These are phyloP conservation scores for Rhizopus sp. DNA, from an alignment of 371 early-diverging fungal genomes.

Conservation along the genomic window DNA sequence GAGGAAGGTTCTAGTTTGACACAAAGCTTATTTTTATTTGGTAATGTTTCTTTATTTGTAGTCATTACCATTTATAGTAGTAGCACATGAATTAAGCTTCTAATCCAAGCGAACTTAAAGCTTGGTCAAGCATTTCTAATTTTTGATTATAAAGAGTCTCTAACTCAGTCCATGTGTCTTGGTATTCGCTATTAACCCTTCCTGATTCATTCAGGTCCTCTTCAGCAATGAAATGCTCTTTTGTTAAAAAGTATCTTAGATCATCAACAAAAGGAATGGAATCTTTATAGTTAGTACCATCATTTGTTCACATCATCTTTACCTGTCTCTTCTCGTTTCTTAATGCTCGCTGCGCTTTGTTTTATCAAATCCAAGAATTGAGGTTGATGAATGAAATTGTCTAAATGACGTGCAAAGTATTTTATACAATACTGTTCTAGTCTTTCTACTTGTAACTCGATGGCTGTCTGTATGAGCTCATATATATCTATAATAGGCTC, in stretches of 20 bases:
- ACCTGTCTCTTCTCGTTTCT: slow-evolving; percentile 40
- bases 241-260: slow-evolving; percentile 37
- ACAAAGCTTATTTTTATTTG: no score
- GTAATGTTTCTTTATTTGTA: no score
- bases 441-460: slow-evolving; percentile 34
- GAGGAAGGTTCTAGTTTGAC: no score
- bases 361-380: slow-evolving; percentile 27
- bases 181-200: slow-evolving; percentile 25
- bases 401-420: slow-evolving; percentile 39
- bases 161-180: slow-evolving; percentile 36
- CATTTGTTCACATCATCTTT: neutral
- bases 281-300: slow-evolving; percentile 16
- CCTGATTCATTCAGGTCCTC: slow-evolving; percentile 36
- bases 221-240: slow-evolving; percentile 32
- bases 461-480: slow-evolving; percentile 27
- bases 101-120: slow-evolving; percentile 35
- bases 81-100: slow-evolving; percentile 29
- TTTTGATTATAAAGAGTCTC: slow-evolving; percentile 33
- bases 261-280: slow-evolving; percentile 44
- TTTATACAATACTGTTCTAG: slow-evolving; percentile 40
- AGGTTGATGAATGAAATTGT: slow-evolving; percentile 22
- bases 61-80: neutral
- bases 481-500: slow-evolving; percentile 34
- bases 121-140: slow-evolving; percentile 28
- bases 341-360: slow-evolving; percentile 35